phyloP scores from a whole-genome alignment of 345 rosid genomes.

The Rhizophora mangle region DNA sequence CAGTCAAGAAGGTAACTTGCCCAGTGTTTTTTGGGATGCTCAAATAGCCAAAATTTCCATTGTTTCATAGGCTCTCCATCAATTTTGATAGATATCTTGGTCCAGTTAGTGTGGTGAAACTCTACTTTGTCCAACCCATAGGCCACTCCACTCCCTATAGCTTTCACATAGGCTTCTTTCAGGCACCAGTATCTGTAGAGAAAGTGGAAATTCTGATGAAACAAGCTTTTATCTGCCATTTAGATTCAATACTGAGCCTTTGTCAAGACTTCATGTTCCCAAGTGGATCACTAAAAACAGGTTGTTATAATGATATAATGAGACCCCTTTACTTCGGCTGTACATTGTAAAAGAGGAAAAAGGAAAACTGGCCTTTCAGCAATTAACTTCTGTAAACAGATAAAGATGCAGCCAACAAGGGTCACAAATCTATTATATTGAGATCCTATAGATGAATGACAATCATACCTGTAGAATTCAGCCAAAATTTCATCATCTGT shows the following conservation, averaged over 20 bases:
- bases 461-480: constrained; percentile 57
- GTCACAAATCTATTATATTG: constrained; percentile 5
- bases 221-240: neutral
- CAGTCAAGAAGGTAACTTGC: constrained; percentile 26
- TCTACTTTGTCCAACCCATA: constrained; percentile 49
- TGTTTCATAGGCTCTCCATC: constrained; percentile 30
- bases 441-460: neutral
- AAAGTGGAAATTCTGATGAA: neutral
- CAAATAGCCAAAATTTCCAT: constrained; percentile 60
- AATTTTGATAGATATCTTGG: constrained; percentile 37
- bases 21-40: constrained; percentile 42
- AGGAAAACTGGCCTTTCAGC: neutral
- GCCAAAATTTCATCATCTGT: constrained; percentile 34
- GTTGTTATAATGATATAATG: no score
- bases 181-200: constrained; percentile 58
- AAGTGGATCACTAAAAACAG: no score
- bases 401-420: neutral
- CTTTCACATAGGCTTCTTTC: constrained; percentile 79
- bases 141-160: constrained; percentile 52
- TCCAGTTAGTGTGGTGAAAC: constrained; percentile 57
- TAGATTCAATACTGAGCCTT: neutral
- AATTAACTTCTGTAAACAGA: neutral
- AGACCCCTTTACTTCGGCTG: neutral
- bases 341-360: neutral
- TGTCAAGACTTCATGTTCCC: neutral